phyloP scores from a whole-genome alignment of 2,329 filamentous ascomycete genomes.

The Fusarium sulawesiense region DNA sequence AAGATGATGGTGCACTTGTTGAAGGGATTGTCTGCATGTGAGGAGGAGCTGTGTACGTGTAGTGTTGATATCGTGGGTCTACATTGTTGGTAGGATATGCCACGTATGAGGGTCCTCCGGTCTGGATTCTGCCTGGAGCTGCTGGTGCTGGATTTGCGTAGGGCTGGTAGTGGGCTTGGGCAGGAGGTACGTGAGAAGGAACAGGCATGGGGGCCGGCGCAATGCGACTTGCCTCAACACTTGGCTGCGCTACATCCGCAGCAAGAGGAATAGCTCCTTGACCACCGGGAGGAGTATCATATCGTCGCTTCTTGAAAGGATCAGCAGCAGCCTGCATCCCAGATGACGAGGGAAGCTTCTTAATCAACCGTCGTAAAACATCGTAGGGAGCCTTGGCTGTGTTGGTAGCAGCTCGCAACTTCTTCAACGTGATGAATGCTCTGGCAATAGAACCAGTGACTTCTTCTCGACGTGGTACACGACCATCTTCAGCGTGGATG shows the following conservation, averaged over 20 bases:
- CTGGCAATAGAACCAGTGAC: background rate
- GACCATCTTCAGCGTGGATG: slow-evolving; percentile 10
- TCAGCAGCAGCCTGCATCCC: slow-evolving; percentile 3
- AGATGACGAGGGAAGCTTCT: slow-evolving; percentile 16
- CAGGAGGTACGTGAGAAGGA: background rate
- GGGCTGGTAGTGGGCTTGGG: background rate
- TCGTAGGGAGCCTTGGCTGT: slow-evolving; percentile 28
- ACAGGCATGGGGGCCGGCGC: background rate
- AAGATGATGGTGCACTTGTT: background rate
- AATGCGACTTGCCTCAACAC: background rate
- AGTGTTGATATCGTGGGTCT: background rate
- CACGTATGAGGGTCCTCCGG: background rate
- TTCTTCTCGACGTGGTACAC: slow-evolving; percentile 6
- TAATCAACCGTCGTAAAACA: slow-evolving; percentile 24
- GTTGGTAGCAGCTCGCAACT: slow-evolving; percentile 18
- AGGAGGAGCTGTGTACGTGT: background rate
- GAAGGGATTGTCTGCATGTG: background rate
- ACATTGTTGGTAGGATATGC: background rate
- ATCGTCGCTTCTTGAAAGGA: slow-evolving; percentile 15
- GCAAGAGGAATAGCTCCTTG: background rate
- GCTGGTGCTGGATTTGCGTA: background rate
- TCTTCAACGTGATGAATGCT: slow-evolving; percentile 22
- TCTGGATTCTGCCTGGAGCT: background rate
- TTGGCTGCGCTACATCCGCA: background rate
- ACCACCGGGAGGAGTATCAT: background rate